Base-by-base conservation (phyloP, 306 rosid genomes). In the Prinsepia uniflora region DNA sequence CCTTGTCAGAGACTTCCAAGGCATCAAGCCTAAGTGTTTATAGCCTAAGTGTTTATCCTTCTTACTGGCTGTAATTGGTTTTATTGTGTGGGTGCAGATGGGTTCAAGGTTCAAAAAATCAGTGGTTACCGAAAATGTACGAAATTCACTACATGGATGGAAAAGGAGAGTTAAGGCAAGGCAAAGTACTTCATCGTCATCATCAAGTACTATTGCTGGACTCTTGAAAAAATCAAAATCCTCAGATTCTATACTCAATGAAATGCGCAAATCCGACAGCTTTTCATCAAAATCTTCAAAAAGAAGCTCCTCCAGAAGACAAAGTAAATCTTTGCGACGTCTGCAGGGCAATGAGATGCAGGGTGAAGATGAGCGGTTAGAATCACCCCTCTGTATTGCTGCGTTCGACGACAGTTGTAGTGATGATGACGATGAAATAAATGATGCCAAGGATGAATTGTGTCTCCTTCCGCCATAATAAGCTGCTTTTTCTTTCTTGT, bases 21-120 rank as follows among this genome's bases (percentile, higher is more conserved):
- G 36, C 36, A 30, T 30, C 36, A 3, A 30, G 36, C 36, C 36
- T 30, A 30, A n/a, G n/a, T 1, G 36, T 30, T 30, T n/a, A n/a
- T n/a, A 30, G 36, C 36, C 36, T 30, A 30, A n/a, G n/a, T 1
- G 36, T 30, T 50, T 13, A 5, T 15, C 55, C 55, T 18, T 15
- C 17, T 11, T 14, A 8, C 8, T 46, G 50, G 11, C 6, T 12
- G 6, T 46, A 12, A 46, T 46, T 46, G 50, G 11, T 46, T 30
- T 2, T 30, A 3, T 50, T 50, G 59, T 67, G 41, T 78, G 59
- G 59, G 55, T 70, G 83, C 79, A 88, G 97, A 90, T 93, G 97
- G 96, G 98, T 3, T 86, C 98, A 55, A 87, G 77, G 81, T 87
- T 88, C 82, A 88, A 84, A 74, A 90, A 83, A 71, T 63, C 94